Conservation (phyloP, 139 green algal species). For the Tetratostichococcus sp. region DNA sequence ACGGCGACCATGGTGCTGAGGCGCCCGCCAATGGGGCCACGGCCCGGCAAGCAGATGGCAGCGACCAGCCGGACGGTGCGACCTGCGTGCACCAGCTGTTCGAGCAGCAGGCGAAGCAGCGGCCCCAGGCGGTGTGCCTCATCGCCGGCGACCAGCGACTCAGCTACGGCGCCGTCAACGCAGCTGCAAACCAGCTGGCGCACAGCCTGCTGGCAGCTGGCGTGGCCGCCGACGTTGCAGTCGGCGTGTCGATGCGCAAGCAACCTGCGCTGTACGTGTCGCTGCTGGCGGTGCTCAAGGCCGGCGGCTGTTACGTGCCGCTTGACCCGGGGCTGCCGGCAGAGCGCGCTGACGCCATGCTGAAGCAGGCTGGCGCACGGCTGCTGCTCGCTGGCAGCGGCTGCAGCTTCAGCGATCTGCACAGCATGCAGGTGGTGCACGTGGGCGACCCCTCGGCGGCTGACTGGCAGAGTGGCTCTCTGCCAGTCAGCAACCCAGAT, state of each 20-base stretch:
- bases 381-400: too few species aligned
- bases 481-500: too few species aligned
- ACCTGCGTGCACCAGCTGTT: conserved; percentile 23
- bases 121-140: conserved; percentile 16
- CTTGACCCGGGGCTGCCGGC: conserved; percentile 49
- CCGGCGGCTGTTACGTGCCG: conserved; percentile 47
- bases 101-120: conserved; percentile 6
- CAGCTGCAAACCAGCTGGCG: conserved; percentile 30
- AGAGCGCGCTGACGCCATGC: conserved; percentile 33
- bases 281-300: conserved; percentile 40
- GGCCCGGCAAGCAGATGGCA: too few species aligned
- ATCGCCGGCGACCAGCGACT: conserved; percentile 1
- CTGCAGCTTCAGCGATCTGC: too few species aligned
- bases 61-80: too few species aligned
- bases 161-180: conserved; percentile 21
- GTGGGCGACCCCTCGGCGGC: too few species aligned
- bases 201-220: conserved; percentile 11
- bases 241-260: conserved; percentile 44
- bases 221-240: conserved; percentile 6
- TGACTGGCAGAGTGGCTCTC: too few species aligned
- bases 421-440: too few species aligned
- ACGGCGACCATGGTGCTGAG: too few species aligned
- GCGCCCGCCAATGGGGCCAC: too few species aligned
- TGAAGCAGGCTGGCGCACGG: too few species aligned
- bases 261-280: conserved; percentile 30